Conservation (phyloP, 768 basidiomycete species). For the Boletellus ananas region DNA sequence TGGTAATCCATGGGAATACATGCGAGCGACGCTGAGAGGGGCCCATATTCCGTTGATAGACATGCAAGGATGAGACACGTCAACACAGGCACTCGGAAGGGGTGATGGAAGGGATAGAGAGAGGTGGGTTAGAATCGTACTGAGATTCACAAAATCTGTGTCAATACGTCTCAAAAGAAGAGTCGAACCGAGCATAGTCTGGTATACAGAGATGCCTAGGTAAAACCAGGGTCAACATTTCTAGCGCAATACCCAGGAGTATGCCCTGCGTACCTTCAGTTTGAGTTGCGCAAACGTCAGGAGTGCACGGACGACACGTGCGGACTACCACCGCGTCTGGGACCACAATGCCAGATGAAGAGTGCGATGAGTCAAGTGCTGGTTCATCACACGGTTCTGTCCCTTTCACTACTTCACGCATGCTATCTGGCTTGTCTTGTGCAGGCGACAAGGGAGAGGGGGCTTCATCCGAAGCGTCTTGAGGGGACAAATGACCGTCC, state of each 20-base stretch:
- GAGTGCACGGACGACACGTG: slow-evolving; percentile 60
- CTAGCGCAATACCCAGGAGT: background rate
- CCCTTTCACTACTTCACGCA: slow-evolving; percentile 5
- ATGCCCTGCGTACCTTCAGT: slow-evolving; percentile 55
- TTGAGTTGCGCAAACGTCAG: slow-evolving; percentile 62
- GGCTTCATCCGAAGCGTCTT: slow-evolving; percentile 1
- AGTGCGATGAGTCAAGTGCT: background rate
- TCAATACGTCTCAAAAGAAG: slow-evolving; percentile 69
- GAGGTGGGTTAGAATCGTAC: slow-evolving; percentile 41
- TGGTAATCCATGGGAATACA: slow-evolving; percentile 34
- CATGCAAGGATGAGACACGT: slow-evolving; percentile 50
- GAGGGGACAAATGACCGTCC: slow-evolving; percentile 8
- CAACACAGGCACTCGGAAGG: slow-evolving; percentile 44
- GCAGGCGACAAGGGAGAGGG: background rate
- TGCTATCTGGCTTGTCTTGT: slow-evolving; percentile 3
- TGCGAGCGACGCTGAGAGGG: slow-evolving; percentile 52
- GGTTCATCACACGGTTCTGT: slow-evolving; percentile 4
- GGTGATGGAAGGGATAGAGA: slow-evolving; percentile 30
- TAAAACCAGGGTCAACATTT: slow-evolving; percentile 8
- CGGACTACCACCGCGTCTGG: slow-evolving; percentile 49
- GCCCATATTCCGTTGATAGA: slow-evolving; percentile 66
- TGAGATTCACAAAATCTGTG: slow-evolving; percentile 74
- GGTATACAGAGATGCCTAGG: slow-evolving; percentile 71
- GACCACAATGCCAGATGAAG: slow-evolving; percentile 1
- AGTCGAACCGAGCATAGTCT: slow-evolving; percentile 54